Evolutionary conservation across 306 rosid species (phyloP).

Genomic region (Lablab purpureus): DNA sequence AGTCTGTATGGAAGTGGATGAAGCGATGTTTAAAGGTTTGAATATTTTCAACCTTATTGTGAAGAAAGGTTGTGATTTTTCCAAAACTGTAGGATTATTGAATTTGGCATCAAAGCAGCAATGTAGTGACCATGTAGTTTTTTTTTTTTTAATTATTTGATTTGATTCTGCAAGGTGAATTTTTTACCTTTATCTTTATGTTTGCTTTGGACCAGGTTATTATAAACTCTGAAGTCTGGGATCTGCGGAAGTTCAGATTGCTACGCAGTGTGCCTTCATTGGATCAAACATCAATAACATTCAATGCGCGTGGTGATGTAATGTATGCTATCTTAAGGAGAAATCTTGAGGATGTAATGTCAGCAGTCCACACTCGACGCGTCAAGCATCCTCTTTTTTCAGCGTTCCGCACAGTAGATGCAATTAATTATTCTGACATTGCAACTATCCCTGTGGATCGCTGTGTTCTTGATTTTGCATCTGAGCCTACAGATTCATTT

Average conservation of each 20-base stretch:
- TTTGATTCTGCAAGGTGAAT: constrained; percentile 15
- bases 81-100: not conserved
- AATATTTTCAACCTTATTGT: not conserved
- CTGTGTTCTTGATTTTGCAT: constrained; percentile 93
- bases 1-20: constrained; percentile 7
- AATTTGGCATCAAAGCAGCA: constrained; percentile 1
- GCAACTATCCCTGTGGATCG: constrained; percentile 94
- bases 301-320: constrained; percentile 95
- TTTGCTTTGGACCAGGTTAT: constrained; percentile 67
- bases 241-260: constrained; percentile 88
- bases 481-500: constrained; percentile 92
- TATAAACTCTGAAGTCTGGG: constrained; percentile 99
- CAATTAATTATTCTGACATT: constrained; percentile 90
- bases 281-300: constrained; percentile 89
- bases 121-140: not conserved
- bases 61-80: not conserved
- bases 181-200: constrained; percentile 14
- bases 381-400: constrained; percentile 84
- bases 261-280: constrained; percentile 94
- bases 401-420: constrained; percentile 97
- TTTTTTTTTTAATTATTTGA: not conserved
- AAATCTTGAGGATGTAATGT: constrained; percentile 94
- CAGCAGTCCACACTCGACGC: constrained; percentile 86
- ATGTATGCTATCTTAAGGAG: constrained; percentile 95
- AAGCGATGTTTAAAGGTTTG: not conserved